These are phyloP conservation scores for Murraya koenigii DNA, from an alignment of 345 rosid genomes.

Conservation along the genomic window DNA sequence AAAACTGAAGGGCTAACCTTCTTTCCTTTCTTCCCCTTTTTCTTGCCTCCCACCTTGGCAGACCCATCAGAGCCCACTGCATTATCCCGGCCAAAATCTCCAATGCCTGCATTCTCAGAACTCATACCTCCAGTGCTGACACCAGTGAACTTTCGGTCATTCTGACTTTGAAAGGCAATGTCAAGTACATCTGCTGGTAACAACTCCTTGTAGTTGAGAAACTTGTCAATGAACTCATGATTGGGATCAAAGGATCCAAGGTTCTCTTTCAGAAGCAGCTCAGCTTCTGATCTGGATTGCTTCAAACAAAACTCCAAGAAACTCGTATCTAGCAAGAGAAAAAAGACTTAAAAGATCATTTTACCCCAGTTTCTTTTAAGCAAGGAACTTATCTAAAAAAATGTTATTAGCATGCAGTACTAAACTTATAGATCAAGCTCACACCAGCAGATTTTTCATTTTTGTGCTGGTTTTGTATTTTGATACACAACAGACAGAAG, in stretches of 20 bases:
- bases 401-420: background rate
- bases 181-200: constrained; percentile 83
- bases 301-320: constrained; percentile 87
- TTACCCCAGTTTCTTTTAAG: too few species aligned
- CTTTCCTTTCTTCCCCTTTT: constrained; percentile 85
- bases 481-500: background rate
- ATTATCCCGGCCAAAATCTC: constrained; percentile 15
- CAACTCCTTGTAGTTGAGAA: constrained; percentile 84
- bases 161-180: constrained; percentile 70
- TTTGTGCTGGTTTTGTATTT: background rate
- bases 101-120: constrained; percentile 32
- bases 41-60: constrained; percentile 73
- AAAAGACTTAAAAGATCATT: background rate
- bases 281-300: constrained; percentile 92
- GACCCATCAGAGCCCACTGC: constrained; percentile 35
- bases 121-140: constrained; percentile 37
- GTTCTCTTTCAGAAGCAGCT: constrained; percentile 67
- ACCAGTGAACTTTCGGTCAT: constrained; percentile 39
- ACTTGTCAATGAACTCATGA: constrained; percentile 87
- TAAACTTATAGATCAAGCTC: background rate
- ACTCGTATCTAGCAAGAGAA: constrained; percentile 60
- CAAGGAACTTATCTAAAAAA: background rate
- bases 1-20: constrained; percentile 73
- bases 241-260: constrained; percentile 69
- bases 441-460: background rate